Evolutionary conservation across 148 eudicot genomes (phyloP).

Genomic region (Cornus controversa): DNA sequence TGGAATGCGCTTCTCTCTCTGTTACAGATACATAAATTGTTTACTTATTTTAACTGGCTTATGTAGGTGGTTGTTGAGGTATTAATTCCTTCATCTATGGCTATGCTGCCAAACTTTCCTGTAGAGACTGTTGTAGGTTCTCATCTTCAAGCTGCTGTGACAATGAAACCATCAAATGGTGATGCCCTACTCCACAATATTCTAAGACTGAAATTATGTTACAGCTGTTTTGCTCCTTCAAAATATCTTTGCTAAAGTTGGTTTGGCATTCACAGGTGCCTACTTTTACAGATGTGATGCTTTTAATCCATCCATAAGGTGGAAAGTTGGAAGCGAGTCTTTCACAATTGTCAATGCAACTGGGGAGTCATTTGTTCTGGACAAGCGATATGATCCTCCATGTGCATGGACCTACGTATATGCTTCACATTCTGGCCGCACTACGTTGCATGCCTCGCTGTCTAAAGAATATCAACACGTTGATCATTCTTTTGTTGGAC

Average conservation of each 20-base stretch:
- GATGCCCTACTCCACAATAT: conserved; percentile 5
- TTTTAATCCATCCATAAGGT: conserved; percentile 57
- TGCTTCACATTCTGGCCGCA: conserved; percentile 56
- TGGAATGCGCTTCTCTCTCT: background rate
- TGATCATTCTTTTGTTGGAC: conserved; percentile 43
- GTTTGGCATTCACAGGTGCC: conserved; percentile 44
- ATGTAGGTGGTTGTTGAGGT: conserved; percentile 68
- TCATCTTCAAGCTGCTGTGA: conserved; percentile 69
- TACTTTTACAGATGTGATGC: conserved; percentile 76
- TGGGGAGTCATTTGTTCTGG: conserved; percentile 29
- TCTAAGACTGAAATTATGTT: conserved; percentile 8
- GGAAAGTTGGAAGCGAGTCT: conserved; percentile 66
- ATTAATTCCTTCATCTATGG: conserved; percentile 68
- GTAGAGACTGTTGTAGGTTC: conserved; percentile 83
- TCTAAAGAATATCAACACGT: conserved; percentile 37
- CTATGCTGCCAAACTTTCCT: conserved; percentile 72
- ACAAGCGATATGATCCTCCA: conserved; percentile 45
- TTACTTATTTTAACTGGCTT: conserved; percentile 9
- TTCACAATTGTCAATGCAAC: conserved; percentile 58
- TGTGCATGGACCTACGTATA: conserved; percentile 62
- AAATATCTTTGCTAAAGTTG: conserved; percentile 10
- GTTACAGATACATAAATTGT: background rate
- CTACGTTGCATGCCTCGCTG: conserved; percentile 60
- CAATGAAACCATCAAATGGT: conserved; percentile 77
- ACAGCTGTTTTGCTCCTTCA: background rate